Percentiles rank a stretch among this genome's conserved stretches.
Conservation (phyloP, 2,329 filamentous ascomycete species). For the Tolypocladium amazonense region DNA sequence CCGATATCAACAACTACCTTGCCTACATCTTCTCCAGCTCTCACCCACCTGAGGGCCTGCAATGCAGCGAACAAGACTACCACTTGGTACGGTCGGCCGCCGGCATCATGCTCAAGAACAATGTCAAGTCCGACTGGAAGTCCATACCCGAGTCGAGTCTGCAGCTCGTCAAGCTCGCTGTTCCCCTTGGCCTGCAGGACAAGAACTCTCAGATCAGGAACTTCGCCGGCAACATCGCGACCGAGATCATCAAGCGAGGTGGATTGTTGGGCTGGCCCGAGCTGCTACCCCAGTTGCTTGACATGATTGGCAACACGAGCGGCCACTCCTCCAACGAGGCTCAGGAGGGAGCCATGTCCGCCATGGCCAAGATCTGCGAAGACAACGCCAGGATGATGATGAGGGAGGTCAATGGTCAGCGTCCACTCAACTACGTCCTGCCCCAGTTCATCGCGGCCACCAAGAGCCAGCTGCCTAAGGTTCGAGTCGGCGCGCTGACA, state of each 20-base stretch:
- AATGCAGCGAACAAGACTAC: constrained; percentile 50
- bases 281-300: constrained; percentile 71
- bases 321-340: constrained; percentile 59
- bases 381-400: constrained; percentile 84
- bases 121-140: constrained; percentile 67
- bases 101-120: constrained; percentile 93
- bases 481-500: constrained; percentile 69
- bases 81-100: constrained; percentile 75
- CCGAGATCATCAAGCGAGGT: constrained; percentile 75
- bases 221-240: constrained; percentile 87
- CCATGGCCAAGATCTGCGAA: constrained; percentile 91
- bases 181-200: constrained; percentile 74
- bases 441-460: constrained; percentile 87
- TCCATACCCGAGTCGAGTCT: constrained; percentile 64
- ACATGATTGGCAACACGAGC: constrained; percentile 62
- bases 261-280: constrained; percentile 88
- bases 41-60: constrained; percentile 49
- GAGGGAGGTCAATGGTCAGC: constrained; percentile 77
- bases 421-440: constrained; percentile 78
- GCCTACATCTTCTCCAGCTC: constrained; percentile 76
- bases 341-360: constrained; percentile 89
- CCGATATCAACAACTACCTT: constrained; percentile 96
- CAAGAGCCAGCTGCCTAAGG: constrained; percentile 61
- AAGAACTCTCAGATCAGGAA: constrained; percentile 71
- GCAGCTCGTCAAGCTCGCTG: constrained; percentile 65